Evolutionary conservation across 2,329 filamentous ascomycete genomes (phyloP), one percentile per base, ranked within the genome.

Genomic region (Scleromitrula shiraiana): DNA sequence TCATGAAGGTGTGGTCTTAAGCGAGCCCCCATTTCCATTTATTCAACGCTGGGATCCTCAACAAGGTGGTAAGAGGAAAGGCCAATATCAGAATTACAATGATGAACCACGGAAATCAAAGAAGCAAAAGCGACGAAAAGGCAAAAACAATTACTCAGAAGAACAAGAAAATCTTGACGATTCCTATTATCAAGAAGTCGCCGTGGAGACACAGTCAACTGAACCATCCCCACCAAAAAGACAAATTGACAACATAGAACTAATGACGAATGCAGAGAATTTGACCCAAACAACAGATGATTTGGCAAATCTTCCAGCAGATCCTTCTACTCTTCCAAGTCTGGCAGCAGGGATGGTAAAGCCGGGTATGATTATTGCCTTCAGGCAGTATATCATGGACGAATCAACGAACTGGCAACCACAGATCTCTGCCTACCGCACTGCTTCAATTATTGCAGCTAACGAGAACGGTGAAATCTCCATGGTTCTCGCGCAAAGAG

Each of bases 21-120:
- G 77, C 45, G 76, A 86, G 27, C 90, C 91, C 0, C 87, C 90
- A 0, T 96, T 94, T 60, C 90, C 90, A 0, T 96, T 96, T 64
- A 73, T 85, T 14, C 89, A 96, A 64, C 78, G 86, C 39, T 96
- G 90, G 91, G 88, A 95, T 65, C 76, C 78, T 3, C 83, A 88
- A 52, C 85, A 90, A 23, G 66, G 67, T 20, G 66, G 65, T 30
- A 78, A 72, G 53, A 67, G 70, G 46, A 82, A 82, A 62, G 69
- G 59, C 23, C 65, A 73, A 30, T 33, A 62, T 2, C 64, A 71
- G 15, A 71, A 64, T 42, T 67, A 73, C 44, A 58, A 70, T 6
- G 64, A 70, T 4, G 64, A 66, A 19, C 52, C 45, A 30, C 50
- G 48, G 24, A 51, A 52, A n/a, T 57, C 58, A 12, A 80, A 75